A percentile compares a stretch with the other conserved stretches of the same genome.
Evolutionary conservation across 2,329 filamentous ascomycete genomes (phyloP).

Genomic region (Phaeomoniella chlamydospora): DNA sequence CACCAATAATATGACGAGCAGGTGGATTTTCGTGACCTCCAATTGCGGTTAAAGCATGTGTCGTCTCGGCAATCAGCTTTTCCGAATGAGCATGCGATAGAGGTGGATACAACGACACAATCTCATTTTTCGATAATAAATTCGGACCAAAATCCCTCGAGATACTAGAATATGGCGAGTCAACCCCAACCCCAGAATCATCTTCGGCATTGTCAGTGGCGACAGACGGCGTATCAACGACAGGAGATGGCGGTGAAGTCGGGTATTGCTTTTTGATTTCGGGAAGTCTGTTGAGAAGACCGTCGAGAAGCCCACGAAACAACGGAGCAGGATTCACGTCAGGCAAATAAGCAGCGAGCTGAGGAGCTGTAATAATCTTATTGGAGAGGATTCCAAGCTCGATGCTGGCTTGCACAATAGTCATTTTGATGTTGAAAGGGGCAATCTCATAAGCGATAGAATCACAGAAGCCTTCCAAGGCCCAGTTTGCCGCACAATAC

Average conservation of each 20-base stretch:
- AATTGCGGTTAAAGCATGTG: constrained; percentile 80
- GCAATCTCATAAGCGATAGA: constrained; percentile 89
- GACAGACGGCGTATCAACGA: background rate
- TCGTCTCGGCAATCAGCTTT: constrained; percentile 69
- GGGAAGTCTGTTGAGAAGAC: constrained; percentile 63
- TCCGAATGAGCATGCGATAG: constrained; percentile 56
- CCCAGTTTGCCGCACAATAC: constrained; percentile 88
- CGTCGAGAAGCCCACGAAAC: constrained; percentile 68
- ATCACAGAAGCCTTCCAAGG: constrained; percentile 89
- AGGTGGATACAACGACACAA: constrained; percentile 59
- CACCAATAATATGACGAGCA: constrained; percentile 81
- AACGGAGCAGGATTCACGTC: constrained; percentile 62
- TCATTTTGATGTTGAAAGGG: constrained; percentile 93
- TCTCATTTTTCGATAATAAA: constrained; percentile 16
- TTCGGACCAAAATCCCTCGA: constrained; percentile 10
- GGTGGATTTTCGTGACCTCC: constrained; percentile 94
- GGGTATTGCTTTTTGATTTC: constrained; percentile 35
- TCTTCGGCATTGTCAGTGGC: constrained; percentile 8
- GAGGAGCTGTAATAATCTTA: constrained; percentile 69
- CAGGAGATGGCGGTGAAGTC: constrained; percentile 7
- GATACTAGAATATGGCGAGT: background rate
- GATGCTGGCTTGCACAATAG: constrained; percentile 88
- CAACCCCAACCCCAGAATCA: background rate
- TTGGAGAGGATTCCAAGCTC: constrained; percentile 82
- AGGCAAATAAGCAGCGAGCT: constrained; percentile 54